Percentiles rank a stretch among this genome's conserved stretches.
phyloP scores from a whole-genome alignment of 768 basidiomycete species.

The Nevesoporus exiguus region DNA sequence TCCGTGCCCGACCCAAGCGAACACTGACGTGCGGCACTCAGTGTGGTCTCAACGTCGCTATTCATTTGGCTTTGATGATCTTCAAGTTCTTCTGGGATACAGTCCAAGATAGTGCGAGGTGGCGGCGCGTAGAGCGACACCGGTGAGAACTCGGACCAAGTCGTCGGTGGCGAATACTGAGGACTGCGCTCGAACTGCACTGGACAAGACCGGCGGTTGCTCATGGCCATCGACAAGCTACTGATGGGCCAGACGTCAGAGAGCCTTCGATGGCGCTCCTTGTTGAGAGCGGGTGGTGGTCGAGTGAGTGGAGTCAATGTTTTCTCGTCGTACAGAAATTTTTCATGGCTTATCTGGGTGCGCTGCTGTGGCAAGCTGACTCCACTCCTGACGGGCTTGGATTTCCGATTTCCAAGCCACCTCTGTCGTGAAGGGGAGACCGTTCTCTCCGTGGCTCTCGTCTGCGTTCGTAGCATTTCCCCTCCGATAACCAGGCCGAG shows the following conservation, averaged over 20 bases:
- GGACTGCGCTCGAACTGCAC: neutral
- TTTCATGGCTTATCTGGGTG: conserved; percentile 1
- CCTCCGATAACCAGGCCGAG: conserved; percentile 28
- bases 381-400: neutral
- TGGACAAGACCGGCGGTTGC: conserved; percentile 4
- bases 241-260: conserved; percentile 22
- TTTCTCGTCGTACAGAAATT: conserved; percentile 13
- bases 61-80: conserved; percentile 21
- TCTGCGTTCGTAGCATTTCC: conserved; percentile 21
- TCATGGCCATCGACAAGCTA: conserved; percentile 13
- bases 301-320: conserved; percentile 9
- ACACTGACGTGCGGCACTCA: conserved; percentile 13
- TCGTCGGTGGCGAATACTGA: conserved; percentile 10
- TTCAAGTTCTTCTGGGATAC: conserved; percentile 32
- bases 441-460: neutral
- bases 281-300: conserved; percentile 13
- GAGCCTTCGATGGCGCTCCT: conserved; percentile 15
- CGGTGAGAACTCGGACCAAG: conserved; percentile 31
- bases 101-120: conserved; percentile 19
- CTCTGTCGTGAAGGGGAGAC: neutral
- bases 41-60: conserved; percentile 9
- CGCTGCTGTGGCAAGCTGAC: neutral
- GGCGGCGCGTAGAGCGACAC: conserved; percentile 16
- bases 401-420: conserved; percentile 5
- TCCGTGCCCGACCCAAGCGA: conserved; percentile 10